Evolutionary conservation across 371 early-diverging fungal species (phyloP).

Genomic region (Rhizopus arrhizus): DNA sequence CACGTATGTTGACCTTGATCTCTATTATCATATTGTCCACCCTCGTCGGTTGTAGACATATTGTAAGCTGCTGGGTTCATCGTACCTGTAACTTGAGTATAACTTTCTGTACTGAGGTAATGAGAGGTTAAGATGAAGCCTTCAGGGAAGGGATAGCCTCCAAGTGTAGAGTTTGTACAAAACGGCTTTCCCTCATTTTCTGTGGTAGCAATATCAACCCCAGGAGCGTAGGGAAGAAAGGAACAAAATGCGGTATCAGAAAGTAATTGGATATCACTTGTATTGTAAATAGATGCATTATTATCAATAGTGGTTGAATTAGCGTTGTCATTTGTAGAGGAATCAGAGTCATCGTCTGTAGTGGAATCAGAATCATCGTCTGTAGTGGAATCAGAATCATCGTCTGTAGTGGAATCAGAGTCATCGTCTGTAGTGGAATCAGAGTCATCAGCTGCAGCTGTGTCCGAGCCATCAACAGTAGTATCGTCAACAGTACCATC

Average conservation of each 20-base stretch:
- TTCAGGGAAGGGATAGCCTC: conserved; percentile 36
- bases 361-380: too few species aligned
- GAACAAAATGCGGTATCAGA: conserved; percentile 36
- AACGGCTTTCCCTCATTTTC: conserved; percentile 41
- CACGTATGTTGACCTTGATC: conserved; percentile 38
- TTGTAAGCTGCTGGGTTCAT: conserved; percentile 47
- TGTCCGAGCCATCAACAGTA: too few species aligned
- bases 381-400: too few species aligned
- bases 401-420: too few species aligned
- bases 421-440: too few species aligned
- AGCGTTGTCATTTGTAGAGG: too few species aligned
- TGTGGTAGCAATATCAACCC: conserved; percentile 37
- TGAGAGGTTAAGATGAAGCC: conserved; percentile 53
- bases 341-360: too few species aligned
- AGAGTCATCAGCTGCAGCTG: too few species aligned
- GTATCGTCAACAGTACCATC: too few species aligned
- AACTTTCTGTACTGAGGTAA: conserved; percentile 31
- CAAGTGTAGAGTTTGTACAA: conserved; percentile 28
- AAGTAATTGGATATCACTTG: conserved; percentile 23
- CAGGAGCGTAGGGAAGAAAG: conserved; percentile 45
- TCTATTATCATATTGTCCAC: conserved; percentile 58
- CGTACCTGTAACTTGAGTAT: conserved; percentile 53
- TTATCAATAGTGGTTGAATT: neutral
- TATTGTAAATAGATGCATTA: neutral
- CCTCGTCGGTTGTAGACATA: conserved; percentile 45